Base-by-base conservation (phyloP, 352 stramenopile genomes). In the Phytophthora crassamura region DNA sequence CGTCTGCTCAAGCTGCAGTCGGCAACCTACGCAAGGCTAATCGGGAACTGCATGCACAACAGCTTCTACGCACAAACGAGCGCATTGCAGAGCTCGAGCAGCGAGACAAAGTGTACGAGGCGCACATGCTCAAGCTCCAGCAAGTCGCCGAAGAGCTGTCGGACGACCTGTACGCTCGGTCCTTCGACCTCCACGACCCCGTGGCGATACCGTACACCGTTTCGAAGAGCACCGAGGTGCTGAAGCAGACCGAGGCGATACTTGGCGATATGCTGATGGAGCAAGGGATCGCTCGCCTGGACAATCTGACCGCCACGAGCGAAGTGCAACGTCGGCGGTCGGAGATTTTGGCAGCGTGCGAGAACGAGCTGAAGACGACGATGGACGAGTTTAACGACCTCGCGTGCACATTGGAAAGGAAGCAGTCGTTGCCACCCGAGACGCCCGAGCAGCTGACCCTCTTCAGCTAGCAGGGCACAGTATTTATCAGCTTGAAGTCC, bases 351-450 rank as follows among this genome's bases (percentile, higher is more conserved):
- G 59, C 74, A 38, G 80, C 81, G 36, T 93, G 84, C 30, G 70
- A 90, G 56, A 78, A 75, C 42, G 80, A 93, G 49, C 64, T 91
- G 0, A 63, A 85, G 53, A 65, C 64, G 40, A 82, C 80, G 0
- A 74, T 91, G 46, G 67, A 74, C 42, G 82, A 93, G 64, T 93
- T 91, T 61, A 74, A 86, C 28, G 67, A 74, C 38, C 71, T 90
- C 14, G 62, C 80, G 0, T 61, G 59, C 20, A 81, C 64, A 4
- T 34, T 79, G 25, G 69, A 84, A 42, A 52, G 52, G 20, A 66
- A 46, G 6, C 53, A 65, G 35, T 67, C 65, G 0, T 38, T 38
- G 1, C 32, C 49, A 35, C 42, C 47, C 10, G 59, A 65, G 38
- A 47, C 22, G 11, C 16, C n/a, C 11, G 32, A 64, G 16, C 32